phyloP scores from a whole-genome alignment of 495 filamentous ascomycete genomes.

The Tuber microsphaerosporum region DNA sequence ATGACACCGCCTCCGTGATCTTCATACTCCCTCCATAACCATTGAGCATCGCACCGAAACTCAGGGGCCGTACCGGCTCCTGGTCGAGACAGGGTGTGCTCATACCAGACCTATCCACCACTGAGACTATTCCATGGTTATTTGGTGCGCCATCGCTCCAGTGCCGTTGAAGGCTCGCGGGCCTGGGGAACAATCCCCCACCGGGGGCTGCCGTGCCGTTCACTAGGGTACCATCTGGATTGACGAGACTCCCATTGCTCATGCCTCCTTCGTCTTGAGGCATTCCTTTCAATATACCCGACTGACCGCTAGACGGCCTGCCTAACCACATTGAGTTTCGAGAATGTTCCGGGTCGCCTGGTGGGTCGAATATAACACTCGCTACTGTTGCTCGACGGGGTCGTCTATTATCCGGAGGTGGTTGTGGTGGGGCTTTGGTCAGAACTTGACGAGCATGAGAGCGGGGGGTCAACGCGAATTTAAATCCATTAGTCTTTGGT shows the following conservation, averaged over 20 bases:
- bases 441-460: constrained; percentile 28
- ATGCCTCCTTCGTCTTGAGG: constrained; percentile 22
- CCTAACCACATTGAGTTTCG: constrained; percentile 32
- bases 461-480: constrained; percentile 32
- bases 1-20: constrained; percentile 40
- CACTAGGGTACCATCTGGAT: constrained; percentile 19
- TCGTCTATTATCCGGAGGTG: constrained; percentile 21
- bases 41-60: constrained; percentile 33
- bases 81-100: constrained; percentile 13
- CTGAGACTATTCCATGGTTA: constrained; percentile 22
- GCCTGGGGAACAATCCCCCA: constrained; percentile 40
- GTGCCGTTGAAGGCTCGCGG: constrained; percentile 37
- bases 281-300: constrained; percentile 20
- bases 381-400: constrained; percentile 37
- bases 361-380: constrained; percentile 24
- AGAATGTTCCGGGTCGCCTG: constrained; percentile 20
- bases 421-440: constrained; percentile 25
- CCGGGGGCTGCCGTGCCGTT: constrained; percentile 7
- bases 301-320: constrained; percentile 38
- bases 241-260: constrained; percentile 20
- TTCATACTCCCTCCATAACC: constrained; percentile 39
- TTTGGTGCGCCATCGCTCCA: constrained; percentile 39
- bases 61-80: constrained; percentile 27
- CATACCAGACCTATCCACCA: constrained; percentile 5
- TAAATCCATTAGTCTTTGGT: constrained; percentile 37